Conservation (phyloP, 805 yeast genomes). For the Hanseniaspora thailandica region DNA sequence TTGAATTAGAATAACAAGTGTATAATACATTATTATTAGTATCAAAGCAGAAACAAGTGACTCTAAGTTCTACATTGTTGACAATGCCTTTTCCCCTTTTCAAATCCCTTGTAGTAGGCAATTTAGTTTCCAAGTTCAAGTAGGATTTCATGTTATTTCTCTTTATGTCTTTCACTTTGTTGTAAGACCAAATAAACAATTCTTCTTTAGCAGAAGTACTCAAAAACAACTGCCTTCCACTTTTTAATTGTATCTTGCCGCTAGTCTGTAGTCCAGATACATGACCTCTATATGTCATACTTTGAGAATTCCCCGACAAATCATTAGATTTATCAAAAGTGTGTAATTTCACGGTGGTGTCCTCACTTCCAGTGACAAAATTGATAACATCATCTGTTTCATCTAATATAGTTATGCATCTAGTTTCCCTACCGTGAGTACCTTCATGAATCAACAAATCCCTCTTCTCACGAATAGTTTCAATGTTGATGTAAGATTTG, state of each 20-base stretch:
- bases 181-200: conserved; percentile 55
- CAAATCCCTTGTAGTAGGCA: conserved; percentile 35
- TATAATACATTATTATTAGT: background rate
- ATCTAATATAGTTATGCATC: conserved; percentile 53
- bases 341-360: conserved; percentile 62
- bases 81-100: conserved; percentile 9
- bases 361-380: conserved; percentile 77
- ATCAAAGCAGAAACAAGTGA: conserved; percentile 3
- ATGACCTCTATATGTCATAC: conserved; percentile 64
- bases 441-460: conserved; percentile 41
- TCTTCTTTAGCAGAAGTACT: conserved; percentile 82
- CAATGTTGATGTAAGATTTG: background rate
- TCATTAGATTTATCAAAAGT: conserved; percentile 19
- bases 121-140: conserved; percentile 38
- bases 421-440: conserved; percentile 82
- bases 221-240: conserved; percentile 41
- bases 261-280: conserved; percentile 73
- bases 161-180: background rate
- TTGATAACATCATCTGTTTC: conserved; percentile 25
- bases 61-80: background rate
- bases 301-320: conserved; percentile 32
- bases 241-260: background rate
- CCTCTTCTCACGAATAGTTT: conserved; percentile 16
- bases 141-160: conserved; percentile 33
- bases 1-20: conserved; percentile 6